Evolutionary conservation across 352 stramenopile genomes (phyloP).

Genomic region (Globisporangium apiculatum): DNA sequence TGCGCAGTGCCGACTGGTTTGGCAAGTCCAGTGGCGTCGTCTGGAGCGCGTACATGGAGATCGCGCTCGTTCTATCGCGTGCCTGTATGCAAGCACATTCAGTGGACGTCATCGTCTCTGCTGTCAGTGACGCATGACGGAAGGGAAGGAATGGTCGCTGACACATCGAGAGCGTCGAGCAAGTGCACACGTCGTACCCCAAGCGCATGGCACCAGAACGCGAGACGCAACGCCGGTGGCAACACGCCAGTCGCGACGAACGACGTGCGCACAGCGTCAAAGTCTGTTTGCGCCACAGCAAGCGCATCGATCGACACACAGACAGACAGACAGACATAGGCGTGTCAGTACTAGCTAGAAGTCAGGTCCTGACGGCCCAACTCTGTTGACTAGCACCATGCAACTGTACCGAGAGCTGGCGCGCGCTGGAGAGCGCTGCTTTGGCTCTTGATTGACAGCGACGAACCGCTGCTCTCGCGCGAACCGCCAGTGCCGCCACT

Average conservation of each 20-base stretch:
- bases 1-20: conserved; percentile 45
- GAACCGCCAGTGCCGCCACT: conserved; percentile 13
- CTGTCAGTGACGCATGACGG: background rate
- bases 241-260: conserved; percentile 37
- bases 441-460: conserved; percentile 64
- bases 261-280: conserved; percentile 15
- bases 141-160: too few species aligned
- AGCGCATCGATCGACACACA: background rate
- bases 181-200: conserved; percentile 15
- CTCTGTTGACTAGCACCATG: background rate
- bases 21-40: conserved; percentile 51
- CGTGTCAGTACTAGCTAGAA: too few species aligned
- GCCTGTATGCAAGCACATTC: conserved; percentile 2
- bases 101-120: background rate
- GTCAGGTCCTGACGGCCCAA: too few species aligned
- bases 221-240: conserved; percentile 29
- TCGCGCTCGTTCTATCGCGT: conserved; percentile 23
- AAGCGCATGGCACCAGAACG: conserved; percentile 51
- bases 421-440: conserved; percentile 20
- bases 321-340: too few species aligned
- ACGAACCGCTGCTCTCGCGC: conserved; percentile 49
- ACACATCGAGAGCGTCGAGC: background rate
- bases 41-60: conserved; percentile 68
- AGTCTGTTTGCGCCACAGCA: conserved; percentile 19
- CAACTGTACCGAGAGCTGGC: conserved; percentile 1